Conservation (phyloP, 2,329 filamentous ascomycete genomes). For the Exserohilum turcica region DNA sequence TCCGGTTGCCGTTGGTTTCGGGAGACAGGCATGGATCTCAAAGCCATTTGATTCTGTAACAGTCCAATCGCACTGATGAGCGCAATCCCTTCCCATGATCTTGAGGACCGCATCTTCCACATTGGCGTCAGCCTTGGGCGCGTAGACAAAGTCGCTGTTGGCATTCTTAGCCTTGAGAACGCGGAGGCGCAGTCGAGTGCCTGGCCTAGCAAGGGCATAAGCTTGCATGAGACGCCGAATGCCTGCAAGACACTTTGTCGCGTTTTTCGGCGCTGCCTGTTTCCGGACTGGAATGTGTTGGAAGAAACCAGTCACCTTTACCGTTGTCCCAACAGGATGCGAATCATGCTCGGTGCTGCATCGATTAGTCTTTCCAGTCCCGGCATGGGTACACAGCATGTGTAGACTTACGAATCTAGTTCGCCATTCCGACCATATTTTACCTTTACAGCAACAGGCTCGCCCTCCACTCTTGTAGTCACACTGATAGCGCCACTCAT, state of each 20-base stretch:
- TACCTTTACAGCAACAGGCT: conserved; percentile 62
- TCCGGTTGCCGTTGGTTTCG: conserved; percentile 54
- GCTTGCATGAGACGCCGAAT: conserved; percentile 66
- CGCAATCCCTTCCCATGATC: conserved; percentile 63
- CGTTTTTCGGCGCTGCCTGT: conserved; percentile 62
- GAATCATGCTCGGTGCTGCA: conserved; percentile 48
- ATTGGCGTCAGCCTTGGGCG: conserved; percentile 57
- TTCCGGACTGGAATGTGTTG: conserved; percentile 66
- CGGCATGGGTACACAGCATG: not conserved
- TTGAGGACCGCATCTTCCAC: conserved; percentile 66
- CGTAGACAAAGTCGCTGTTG: conserved; percentile 65
- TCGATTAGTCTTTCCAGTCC: conserved; percentile 7
- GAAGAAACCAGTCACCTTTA: conserved; percentile 66
- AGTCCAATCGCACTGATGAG: conserved; percentile 59
- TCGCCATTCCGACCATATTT: conserved; percentile 59
- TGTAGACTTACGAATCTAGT: conserved; percentile 47
- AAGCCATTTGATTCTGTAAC: conserved; percentile 49
- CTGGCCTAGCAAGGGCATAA: conserved; percentile 69
- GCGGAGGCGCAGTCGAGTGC: conserved; percentile 65
- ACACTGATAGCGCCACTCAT: conserved; percentile 63
- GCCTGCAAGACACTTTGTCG: conserved; percentile 60
- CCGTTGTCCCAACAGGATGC: conserved; percentile 70
- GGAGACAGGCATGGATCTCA: conserved; percentile 63
- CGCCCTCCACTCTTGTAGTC: conserved; percentile 66
- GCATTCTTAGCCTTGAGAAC: conserved; percentile 60